Conservation (phyloP, 306 rosid genomes). For the Lablab purpureus region DNA sequence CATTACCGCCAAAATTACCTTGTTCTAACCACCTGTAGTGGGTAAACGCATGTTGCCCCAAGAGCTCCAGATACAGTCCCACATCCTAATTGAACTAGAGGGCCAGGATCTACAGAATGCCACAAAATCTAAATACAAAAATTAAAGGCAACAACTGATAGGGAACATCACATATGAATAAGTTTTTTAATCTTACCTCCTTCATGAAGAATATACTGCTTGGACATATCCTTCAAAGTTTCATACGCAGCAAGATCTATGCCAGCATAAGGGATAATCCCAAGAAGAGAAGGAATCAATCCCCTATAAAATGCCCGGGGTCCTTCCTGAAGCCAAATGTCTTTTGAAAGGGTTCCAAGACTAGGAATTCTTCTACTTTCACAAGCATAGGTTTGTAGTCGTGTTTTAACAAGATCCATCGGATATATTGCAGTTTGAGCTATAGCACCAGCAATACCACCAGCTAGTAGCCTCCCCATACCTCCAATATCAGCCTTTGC, state of each 20-base stretch:
- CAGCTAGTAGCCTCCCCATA: slow-evolving; percentile 72
- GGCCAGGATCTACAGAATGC: slow-evolving; percentile 79
- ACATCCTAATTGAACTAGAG: slow-evolving; percentile 91
- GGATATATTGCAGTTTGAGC: slow-evolving; percentile 94
- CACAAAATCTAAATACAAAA: slow-evolving; percentile 45
- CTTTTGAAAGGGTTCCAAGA: slow-evolving; percentile 71
- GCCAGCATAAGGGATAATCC: slow-evolving; percentile 96
- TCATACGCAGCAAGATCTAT: slow-evolving; percentile 95
- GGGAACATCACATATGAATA: slow-evolving; percentile 43
- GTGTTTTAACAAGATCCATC: slow-evolving; percentile 91
- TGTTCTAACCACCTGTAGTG: slow-evolving; percentile 90
- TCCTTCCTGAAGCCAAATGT: slow-evolving; percentile 89
- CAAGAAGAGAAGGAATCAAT: slow-evolving; percentile 87
- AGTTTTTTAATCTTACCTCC: slow-evolving; percentile 68
- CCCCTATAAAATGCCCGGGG: slow-evolving; percentile 95
- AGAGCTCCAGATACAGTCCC: slow-evolving; percentile 95
- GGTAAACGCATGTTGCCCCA: slow-evolving; percentile 97
- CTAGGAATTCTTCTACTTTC: slow-evolving; percentile 73
- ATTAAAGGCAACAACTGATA: slow-evolving; percentile 40
- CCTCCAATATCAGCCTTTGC: slow-evolving; percentile 68
- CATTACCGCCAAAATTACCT: slow-evolving; percentile 60
- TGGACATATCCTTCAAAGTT: slow-evolving; percentile 89
- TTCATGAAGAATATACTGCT: slow-evolving; percentile 73
- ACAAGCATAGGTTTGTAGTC: slow-evolving; percentile 73
- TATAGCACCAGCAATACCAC: slow-evolving; percentile 93